Percentiles rank a stretch among this genome's conserved stretches.
These are phyloP conservation scores for Pseudogymnoascus sp. DNA, from an alignment of 2,329 filamentous ascomycete genomes.

Conservation along the genomic window DNA sequence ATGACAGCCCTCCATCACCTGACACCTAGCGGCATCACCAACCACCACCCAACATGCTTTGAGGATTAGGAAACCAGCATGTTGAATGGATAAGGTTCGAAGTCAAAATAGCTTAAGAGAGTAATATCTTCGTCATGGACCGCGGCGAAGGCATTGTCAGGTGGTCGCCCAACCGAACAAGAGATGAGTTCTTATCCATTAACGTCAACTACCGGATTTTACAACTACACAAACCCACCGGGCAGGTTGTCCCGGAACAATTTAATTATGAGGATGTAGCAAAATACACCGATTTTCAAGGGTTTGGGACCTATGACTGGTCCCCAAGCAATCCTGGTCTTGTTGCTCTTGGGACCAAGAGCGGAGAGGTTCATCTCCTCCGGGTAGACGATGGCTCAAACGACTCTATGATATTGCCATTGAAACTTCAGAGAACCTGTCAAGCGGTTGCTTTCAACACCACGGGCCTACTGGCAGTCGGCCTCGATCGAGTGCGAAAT, in stretches of 20 bases:
- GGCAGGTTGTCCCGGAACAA: constrained; percentile 44
- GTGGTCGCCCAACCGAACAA: constrained; percentile 52
- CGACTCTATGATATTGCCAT: constrained; percentile 54
- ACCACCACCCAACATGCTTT: not conserved
- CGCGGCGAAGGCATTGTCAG: constrained; percentile 47
- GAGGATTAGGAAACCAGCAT: not conserved
- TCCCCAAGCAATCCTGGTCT: constrained; percentile 50
- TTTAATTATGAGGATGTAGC: constrained; percentile 51
- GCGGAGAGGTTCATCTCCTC: constrained; percentile 66
- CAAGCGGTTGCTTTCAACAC: constrained; percentile 75
- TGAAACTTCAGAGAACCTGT: constrained; percentile 68
- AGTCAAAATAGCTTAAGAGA: not conserved
- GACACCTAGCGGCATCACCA: not conserved
- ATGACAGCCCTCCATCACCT: not conserved
- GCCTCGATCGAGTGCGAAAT: constrained; percentile 70
- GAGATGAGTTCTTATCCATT: constrained; percentile 55
- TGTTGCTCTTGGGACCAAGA: constrained; percentile 65
- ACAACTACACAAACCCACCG: constrained; percentile 54
- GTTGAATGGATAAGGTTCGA: not conserved
- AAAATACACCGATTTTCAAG: constrained; percentile 54
- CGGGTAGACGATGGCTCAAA: constrained; percentile 63
- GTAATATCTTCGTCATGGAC: constrained; percentile 23
- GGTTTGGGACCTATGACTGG: constrained; percentile 59
- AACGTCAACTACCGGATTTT: constrained; percentile 55
- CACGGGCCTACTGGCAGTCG: constrained; percentile 63